Base-by-base conservation (phyloP, 805 yeast species). In the Saturnispora besseyi region DNA sequence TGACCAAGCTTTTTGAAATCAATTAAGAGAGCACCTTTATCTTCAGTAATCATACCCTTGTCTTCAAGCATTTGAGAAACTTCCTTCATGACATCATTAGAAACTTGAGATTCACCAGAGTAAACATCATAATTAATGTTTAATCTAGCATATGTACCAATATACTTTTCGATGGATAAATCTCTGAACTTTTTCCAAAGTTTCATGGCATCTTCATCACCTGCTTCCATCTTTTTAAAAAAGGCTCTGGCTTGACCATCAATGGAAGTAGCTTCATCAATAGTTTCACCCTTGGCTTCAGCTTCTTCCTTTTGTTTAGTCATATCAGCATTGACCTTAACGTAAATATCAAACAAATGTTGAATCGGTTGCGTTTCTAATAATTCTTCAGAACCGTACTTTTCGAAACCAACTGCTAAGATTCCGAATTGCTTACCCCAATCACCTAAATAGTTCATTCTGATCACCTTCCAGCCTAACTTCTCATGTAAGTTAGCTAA, bases 391-490 rank as follows among this genome's bases (percentile, higher is more conserved):
- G 76, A 69, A 45, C 99, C 99, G 64, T 85, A 93, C 62, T 78
- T 81, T 50, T 80, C 78, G 67, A 84, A 93, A 44, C 97, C 99
- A 54, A 93, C 84, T 26, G 98, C 99, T 59, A 93, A 76, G 43
- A 93, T 67, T 68, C 99, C 99, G 62, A 91, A 93, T 73, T 93
- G 99, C 71, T 93, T 93, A 51, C 99, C 99, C 99, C 99, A 93
- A 71, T 93, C 99, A 62, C 99, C 99, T 57, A 93, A 76, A 69
- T 93, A 93, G 74, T 93, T 93, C 74, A 91, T 76, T 71, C 97
- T 80, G 57, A 77, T 70, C 42, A 93, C 99, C n/a, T 87, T 78
- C 87, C 91, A 93, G 44, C 98, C 99, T 51, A 83, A 74, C 58
- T 79, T 82, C 70, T 89, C 96, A 65, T 93, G 87, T 65, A 93